Percentiles rank a stretch among this genome's conserved stretches.
phyloP scores from a whole-genome alignment of 148 eudicot species.

The Amaranthus hypochondriacus region DNA sequence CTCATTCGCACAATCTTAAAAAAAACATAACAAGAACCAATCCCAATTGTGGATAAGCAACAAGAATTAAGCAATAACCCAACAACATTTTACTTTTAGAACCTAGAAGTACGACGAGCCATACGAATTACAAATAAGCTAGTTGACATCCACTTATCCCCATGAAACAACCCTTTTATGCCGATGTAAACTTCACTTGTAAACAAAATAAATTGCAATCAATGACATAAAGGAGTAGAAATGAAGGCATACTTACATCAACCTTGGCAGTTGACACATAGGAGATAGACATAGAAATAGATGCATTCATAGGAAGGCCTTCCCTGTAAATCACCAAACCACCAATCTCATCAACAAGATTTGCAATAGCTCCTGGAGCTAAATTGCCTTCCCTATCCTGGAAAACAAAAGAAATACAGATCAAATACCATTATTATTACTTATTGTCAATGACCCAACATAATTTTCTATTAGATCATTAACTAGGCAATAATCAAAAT shows the following conservation, averaged over 20 bases:
- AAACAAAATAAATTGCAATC: neutral
- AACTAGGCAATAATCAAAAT: too few relatives aligned
- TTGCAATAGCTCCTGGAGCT: conserved; percentile 64
- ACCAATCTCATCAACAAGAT: conserved; percentile 71
- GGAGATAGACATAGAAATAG: conserved; percentile 73
- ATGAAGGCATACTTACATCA: conserved; percentile 42
- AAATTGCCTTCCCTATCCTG: conserved; percentile 59
- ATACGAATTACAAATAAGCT: neutral
- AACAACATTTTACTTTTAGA: neutral
- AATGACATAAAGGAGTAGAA: neutral
- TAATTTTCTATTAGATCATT: neutral
- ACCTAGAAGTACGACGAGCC: neutral
- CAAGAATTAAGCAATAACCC: neutral
- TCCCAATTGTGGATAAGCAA: neutral
- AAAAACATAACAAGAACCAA: too few relatives aligned
- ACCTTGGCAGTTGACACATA: conserved; percentile 58
- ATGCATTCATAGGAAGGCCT: conserved; percentile 57
- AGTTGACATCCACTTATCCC: too few relatives aligned
- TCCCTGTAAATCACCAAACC: conserved; percentile 36
- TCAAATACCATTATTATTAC: neutral
- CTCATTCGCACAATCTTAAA: too few relatives aligned
- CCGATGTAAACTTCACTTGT: neutral
- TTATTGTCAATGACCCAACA: neutral
- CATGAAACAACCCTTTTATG: neutral
- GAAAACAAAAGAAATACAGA: neutral